These are phyloP conservation scores for Mycena sanguinolenta DNA, from an alignment of 768 basidiomycete species.

Conservation along the genomic window DNA sequence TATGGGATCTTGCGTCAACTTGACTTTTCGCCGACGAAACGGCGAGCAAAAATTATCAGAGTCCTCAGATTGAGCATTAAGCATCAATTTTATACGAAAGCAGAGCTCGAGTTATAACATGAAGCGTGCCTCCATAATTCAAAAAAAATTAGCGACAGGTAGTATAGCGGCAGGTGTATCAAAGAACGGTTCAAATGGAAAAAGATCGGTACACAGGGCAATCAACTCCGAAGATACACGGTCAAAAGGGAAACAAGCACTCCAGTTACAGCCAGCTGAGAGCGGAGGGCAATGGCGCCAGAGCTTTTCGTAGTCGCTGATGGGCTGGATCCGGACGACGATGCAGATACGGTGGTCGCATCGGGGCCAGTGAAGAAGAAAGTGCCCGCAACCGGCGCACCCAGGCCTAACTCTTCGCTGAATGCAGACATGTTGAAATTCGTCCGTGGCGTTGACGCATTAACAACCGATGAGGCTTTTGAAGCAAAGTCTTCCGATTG, in stretches of 20 bases:
- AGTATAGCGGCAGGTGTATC: no score
- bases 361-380: slow-evolving; percentile 58
- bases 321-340: background rate
- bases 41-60: no score
- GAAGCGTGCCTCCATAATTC: no score
- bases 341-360: slow-evolving; percentile 22
- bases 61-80: no score
- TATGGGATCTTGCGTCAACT: background rate
- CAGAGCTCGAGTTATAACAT: no score
- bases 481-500: slow-evolving; percentile 40
- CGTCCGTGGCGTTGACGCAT: slow-evolving; percentile 48
- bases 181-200: background rate
- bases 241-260: background rate
- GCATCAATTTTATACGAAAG: no score
- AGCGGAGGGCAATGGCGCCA: background rate
- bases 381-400: slow-evolving; percentile 55
- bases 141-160: no score
- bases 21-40: no score
- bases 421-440: slow-evolving; percentile 58
- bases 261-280: background rate
- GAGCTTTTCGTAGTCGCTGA: background rate
- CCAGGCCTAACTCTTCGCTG: slow-evolving; percentile 48
- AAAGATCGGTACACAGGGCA: background rate
- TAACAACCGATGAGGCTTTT: slow-evolving; percentile 43
- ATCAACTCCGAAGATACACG: background rate